Evolutionary conservation across 73 alveolate species (phyloP).

Genomic region (Diophrys appendiculata): DNA sequence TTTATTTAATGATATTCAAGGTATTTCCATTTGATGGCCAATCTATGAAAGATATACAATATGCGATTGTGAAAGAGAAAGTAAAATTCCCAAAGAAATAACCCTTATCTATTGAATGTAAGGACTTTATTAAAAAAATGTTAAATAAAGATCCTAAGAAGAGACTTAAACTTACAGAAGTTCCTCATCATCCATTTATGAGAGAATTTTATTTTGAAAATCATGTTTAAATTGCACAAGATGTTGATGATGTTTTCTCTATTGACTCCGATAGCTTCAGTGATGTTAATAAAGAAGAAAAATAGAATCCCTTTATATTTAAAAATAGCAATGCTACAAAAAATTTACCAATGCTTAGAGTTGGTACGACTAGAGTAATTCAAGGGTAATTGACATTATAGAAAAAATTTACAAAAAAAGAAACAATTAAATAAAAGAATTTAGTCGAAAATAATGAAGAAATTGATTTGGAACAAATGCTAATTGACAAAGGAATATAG

Average conservation of each 20-base stretch:
- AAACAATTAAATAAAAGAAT: no score
- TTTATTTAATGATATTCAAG: conserved; percentile 39
- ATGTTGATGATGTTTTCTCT: not conserved
- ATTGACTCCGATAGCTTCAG: not conserved
- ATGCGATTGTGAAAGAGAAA: not conserved
- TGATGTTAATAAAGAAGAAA: not conserved
- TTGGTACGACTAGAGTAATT: no score
- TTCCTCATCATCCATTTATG: not conserved
- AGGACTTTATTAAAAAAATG: conserved; percentile 4
- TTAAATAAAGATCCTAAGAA: conserved; percentile 11
- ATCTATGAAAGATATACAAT: not conserved
- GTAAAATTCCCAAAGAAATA: not conserved
- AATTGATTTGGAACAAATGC: no score
- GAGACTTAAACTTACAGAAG: not conserved
- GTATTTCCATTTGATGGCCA: conserved; percentile 58
- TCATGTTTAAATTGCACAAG: not conserved
- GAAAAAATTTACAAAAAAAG: no score
- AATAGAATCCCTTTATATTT: not conserved
- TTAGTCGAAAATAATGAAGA: no score
- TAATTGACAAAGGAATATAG: no score
- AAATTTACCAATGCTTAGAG: not conserved
- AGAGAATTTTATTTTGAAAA: not conserved
- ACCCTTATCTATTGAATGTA: not conserved
- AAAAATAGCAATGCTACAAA: not conserved
- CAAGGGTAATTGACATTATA: no score